These are phyloP conservation scores for Sphaceloma murrayae DNA, from an alignment of 2,329 filamentous ascomycete genomes.

Conservation along the genomic window DNA sequence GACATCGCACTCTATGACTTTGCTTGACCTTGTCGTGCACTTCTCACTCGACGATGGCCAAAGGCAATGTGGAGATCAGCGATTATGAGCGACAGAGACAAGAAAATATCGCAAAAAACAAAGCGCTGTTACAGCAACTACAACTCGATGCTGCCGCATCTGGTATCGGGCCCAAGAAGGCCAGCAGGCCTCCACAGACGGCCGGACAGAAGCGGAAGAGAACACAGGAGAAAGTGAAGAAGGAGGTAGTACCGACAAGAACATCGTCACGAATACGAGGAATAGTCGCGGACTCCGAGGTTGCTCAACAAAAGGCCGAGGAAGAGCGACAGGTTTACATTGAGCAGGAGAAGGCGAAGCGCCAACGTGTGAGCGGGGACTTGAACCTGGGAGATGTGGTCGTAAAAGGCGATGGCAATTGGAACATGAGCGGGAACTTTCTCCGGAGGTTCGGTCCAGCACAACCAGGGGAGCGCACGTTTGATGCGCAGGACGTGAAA, in stretches of 20 bases:
- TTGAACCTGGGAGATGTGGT: slow-evolving; percentile 67
- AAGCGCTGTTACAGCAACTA: slow-evolving; percentile 70
- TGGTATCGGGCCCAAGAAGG: slow-evolving; percentile 54
- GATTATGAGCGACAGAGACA: slow-evolving; percentile 78
- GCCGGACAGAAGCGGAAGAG: slow-evolving; percentile 33
- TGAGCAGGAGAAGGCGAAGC: slow-evolving; percentile 51
- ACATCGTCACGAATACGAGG: slow-evolving; percentile 54
- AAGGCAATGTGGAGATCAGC: slow-evolving; percentile 47
- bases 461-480: slow-evolving; percentile 73
- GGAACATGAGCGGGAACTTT: slow-evolving; percentile 58
- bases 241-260: slow-evolving; percentile 45
- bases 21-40: background rate
- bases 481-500: slow-evolving; percentile 72
- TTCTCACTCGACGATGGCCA: background rate
- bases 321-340: slow-evolving; percentile 50
- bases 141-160: slow-evolving; percentile 58
- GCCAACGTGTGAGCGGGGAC: slow-evolving; percentile 54
- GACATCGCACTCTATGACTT: background rate
- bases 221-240: slow-evolving; percentile 47
- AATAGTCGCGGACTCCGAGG: slow-evolving; percentile 56
- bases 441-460: slow-evolving; percentile 60
- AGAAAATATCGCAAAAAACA: slow-evolving; percentile 79
- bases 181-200: slow-evolving; percentile 40
- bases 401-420: slow-evolving; percentile 64
- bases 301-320: slow-evolving; percentile 59